Evolutionary conservation across 2,329 filamentous ascomycete species (phyloP).

Genomic region (Fusarium buxicola): DNA sequence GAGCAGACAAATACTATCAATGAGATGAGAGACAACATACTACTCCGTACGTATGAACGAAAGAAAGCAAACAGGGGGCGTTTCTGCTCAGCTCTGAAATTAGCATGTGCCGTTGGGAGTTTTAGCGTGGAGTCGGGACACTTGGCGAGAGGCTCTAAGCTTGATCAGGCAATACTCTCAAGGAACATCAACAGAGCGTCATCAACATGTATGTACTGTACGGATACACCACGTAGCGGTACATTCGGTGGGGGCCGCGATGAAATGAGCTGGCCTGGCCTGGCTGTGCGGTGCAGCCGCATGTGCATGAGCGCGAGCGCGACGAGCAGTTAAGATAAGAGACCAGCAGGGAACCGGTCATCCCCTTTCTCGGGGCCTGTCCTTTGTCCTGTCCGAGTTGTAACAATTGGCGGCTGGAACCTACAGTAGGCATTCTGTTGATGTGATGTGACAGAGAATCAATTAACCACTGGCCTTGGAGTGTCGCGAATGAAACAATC

Average conservation of each 20-base stretch:
- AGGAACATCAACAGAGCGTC: constrained; percentile 25
- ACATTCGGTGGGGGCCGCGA: constrained; percentile 27
- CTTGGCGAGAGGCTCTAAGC: constrained; percentile 27
- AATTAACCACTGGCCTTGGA: constrained; percentile 2
- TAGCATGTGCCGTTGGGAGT: constrained; percentile 23
- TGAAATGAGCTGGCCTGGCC: constrained; percentile 42
- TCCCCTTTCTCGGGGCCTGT: constrained; percentile 24
- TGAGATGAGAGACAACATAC: background rate
- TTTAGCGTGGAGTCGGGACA: constrained; percentile 16
- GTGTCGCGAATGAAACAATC: constrained; percentile 6
- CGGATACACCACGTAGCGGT: constrained; percentile 17
- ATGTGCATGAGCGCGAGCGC: constrained; percentile 20
- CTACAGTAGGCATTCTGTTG: background rate
- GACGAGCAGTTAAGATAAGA: constrained; percentile 10
- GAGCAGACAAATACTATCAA: constrained; percentile 3
- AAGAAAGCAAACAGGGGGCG: background rate
- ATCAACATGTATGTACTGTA: constrained; percentile 14
- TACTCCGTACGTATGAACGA: constrained; percentile 1
- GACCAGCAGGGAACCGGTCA: constrained; percentile 8
- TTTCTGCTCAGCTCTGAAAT: constrained; percentile 35
- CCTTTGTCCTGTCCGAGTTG: constrained; percentile 14
- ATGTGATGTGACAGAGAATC: constrained; percentile 7
- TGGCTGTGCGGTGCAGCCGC: constrained; percentile 29
- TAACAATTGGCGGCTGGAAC: constrained; percentile 1
- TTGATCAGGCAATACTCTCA: constrained; percentile 29